Base-by-base conservation (phyloP, 2,329 filamentous ascomycete species). In the Nemania bipapillata region DNA sequence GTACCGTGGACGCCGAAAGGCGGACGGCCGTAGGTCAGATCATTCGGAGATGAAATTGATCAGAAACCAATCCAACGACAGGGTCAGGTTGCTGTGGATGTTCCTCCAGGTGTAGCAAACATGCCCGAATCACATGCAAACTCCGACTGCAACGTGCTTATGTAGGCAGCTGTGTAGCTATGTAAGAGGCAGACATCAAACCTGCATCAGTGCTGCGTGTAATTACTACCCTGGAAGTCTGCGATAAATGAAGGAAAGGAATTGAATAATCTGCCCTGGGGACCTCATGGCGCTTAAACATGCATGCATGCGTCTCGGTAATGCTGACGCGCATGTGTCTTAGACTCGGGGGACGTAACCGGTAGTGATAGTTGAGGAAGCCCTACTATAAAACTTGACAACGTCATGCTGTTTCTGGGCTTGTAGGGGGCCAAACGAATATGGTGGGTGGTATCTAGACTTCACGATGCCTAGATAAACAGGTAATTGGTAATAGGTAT, bases 51-150 rank as follows among this genome's bases (percentile, higher is more conserved):
- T 53, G 53, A 15, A 26, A 37, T 28, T 32, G 30, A 32, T 9
- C 30, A 17, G 17, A 32, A n/a, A 35, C 15, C 6, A 26, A 42
- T 54, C 47, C 4, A 6, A 8, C 26, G 9, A 20, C 26, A 20
- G n/a, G 17, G 32, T 22, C 22, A 40, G 32, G 5, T 35, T 6
- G 5, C 32, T 35, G 11, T 5, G 32, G 37, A 7, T 49, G n/a
- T n/a, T n/a, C 35, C 15, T 4, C n/a, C 15, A 22, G 55, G 40
- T 32, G 3, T 42, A 26, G 37, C 26, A 30, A 40, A n/a, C 24
- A 52, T 28, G 32, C 35, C 20, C 17, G 22, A 53, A 35, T 59
- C 62, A 28, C 54, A 66, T 55, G 32, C 22, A 49, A 22, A 17
- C 4, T 56, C 24, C 24, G 52, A 30, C 28, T 55, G 30, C 24